Evolutionary conservation across 306 rosid species (phyloP).

Genomic region (Sphenostylis stenocarpa): DNA sequence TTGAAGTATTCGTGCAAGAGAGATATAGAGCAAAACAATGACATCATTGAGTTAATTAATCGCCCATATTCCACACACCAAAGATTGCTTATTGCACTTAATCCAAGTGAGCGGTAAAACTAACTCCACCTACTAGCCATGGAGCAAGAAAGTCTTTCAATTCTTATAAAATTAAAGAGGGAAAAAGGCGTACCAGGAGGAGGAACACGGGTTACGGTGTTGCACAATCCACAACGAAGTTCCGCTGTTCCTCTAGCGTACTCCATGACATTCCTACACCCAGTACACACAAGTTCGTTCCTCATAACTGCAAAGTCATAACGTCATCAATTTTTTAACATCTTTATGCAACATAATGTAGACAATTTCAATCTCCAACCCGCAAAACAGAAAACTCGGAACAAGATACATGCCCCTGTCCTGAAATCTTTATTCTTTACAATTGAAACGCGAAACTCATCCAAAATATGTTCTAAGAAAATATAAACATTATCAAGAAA

Average conservation of each 20-base stretch:
- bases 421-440: neutral
- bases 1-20: neutral
- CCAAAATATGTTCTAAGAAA: neutral
- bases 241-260: constrained; percentile 92
- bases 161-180: neutral
- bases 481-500: neutral
- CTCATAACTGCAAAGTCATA: constrained; percentile 72
- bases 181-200: constrained; percentile 61
- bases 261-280: constrained; percentile 85
- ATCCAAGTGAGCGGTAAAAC: neutral
- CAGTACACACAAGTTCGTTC: constrained; percentile 90
- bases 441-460: neutral
- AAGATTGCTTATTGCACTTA: neutral
- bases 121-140: neutral
- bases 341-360: neutral
- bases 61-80: neutral
- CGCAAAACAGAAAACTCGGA: neutral
- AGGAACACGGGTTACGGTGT: constrained; percentile 73
- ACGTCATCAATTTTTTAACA: neutral
- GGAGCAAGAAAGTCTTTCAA: neutral
- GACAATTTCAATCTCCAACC: neutral
- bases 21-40: neutral
- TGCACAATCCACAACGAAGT: constrained; percentile 94
- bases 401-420: neutral
- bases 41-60: neutral